Percentiles rank a stretch among this genome's conserved stretches.
phyloP scores from a whole-genome alignment of 2,329 filamentous ascomycete species.

The Camillea tinctor region DNA sequence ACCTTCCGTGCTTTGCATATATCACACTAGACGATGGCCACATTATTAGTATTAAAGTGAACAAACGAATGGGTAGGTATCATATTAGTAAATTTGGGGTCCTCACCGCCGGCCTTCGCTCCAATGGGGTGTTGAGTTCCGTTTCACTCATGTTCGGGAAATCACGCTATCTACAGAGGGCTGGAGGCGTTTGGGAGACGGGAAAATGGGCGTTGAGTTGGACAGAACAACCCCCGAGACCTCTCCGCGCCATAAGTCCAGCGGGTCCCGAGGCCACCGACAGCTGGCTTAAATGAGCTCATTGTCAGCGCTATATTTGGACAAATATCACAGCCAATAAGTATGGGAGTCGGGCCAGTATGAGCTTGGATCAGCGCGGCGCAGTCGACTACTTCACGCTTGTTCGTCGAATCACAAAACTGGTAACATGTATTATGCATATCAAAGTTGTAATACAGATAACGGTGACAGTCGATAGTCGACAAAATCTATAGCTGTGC shows the following conservation, averaged over 20 bases:
- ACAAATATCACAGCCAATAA: not conserved
- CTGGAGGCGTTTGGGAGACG: not conserved
- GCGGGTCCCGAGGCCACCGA: slow-evolving; percentile 22
- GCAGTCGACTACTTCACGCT: not conserved
- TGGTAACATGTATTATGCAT: not conserved
- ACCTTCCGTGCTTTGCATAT: slow-evolving; percentile 30
- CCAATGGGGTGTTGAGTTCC: slow-evolving; percentile 15
- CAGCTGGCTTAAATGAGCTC: not conserved
- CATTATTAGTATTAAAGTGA: slow-evolving; percentile 4
- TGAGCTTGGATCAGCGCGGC: not conserved
- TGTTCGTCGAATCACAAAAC: not conserved
- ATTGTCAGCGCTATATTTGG: not conserved
- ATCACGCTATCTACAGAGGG: not conserved
- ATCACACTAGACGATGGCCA: slow-evolving; percentile 21
- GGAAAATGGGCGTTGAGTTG: slow-evolving; percentile 2
- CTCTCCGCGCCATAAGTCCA: not conserved
- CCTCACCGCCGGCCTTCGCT: slow-evolving; percentile 27
- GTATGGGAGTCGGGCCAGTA: not conserved
- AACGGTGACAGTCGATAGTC: not conserved
- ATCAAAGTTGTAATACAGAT: not conserved
- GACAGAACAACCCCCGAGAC: not conserved
- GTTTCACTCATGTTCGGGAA: slow-evolving; percentile 21
- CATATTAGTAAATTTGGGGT: not conserved
- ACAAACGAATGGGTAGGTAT: not conserved
- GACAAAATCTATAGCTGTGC: not conserved